Evolutionary conservation across 257 asterid species (phyloP), one percentile per base, ranked within the genome.

Genomic region (Hygrophila difformis): DNA sequence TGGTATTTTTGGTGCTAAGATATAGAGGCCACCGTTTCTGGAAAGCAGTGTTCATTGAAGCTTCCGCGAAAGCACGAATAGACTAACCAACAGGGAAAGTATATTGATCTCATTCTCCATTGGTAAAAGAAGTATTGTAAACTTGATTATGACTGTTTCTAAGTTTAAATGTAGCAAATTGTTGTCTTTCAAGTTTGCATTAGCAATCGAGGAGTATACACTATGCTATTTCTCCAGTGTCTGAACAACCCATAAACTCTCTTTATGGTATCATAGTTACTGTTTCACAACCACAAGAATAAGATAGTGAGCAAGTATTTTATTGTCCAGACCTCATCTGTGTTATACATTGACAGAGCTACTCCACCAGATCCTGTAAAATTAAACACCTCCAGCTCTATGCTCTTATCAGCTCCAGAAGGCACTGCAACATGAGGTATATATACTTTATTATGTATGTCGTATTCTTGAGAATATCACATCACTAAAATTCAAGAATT

Each of bases 1-100:
- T 86, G 12, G 99, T 91, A 72, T 91, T 86, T 68, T 91, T 91
- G 51, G 99, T 91, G 82, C 99, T 91, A 60, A 91, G 95, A 69
- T 86, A 86, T 18, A 91, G 84, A 12, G 99, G 99, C 99, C 99
- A 91, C 54, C 61, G 66, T 70, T 86, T 91, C 79, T 72, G 81
- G 70, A 72, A 78, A 35, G 96, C 99, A 66, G 82, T 82, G 75
- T 66, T 82, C 96, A 86, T 91, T 40, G 99, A 91, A 59, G 99
- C 88, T 61, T 91, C 92, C 24, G 95, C 96, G 64, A 91, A 91
- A 53, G 96, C 68, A 43, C 59, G 68, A 47, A 91, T 80, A 28
- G 96, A 91, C 99, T 91, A 75, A 48, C 39, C 39, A 62, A 39
- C 23, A n/a, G n/a, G 21, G 41, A 43, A 62, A 56, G 47, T 21